A percentile compares a stretch with the other conserved stretches of the same genome.
These are phyloP conservation scores for Benincasa hispida DNA, from an alignment of 306 rosid genomes.

Conservation along the genomic window DNA sequence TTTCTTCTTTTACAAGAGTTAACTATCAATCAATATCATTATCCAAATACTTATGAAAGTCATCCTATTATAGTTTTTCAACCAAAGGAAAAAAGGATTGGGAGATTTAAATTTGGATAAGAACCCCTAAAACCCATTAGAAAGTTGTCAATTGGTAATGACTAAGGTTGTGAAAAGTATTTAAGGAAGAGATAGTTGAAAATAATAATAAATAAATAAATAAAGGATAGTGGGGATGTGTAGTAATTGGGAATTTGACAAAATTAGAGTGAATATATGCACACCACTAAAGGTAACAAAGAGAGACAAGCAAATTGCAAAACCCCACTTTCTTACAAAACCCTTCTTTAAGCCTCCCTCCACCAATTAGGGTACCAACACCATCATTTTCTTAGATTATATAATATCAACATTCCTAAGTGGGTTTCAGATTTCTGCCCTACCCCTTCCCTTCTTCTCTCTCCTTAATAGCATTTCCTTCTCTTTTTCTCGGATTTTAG, in stretches of 20 bases:
- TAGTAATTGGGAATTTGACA: not conserved
- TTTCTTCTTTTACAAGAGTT: not conserved
- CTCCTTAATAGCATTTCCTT: not conserved
- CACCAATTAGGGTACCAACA: slow-evolving; percentile 32
- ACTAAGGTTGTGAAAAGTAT: not conserved
- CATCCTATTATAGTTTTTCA: not conserved
- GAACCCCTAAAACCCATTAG: not conserved
- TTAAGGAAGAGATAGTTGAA: not conserved
- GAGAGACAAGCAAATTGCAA: not conserved
- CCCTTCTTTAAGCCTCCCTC: slow-evolving; percentile 25
- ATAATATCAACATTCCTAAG: slow-evolving; percentile 4
- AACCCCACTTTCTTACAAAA: slow-evolving; percentile 24
- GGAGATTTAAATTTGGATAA: not conserved
- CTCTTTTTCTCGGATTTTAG: too few species aligned
- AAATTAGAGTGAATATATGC: not conserved
- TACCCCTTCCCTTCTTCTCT: not conserved
- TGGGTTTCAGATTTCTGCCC: slow-evolving; percentile 17
- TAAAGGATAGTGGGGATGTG: not conserved
- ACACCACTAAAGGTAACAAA: slow-evolving; percentile 2
- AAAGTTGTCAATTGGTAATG: not conserved
- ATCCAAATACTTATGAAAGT: not conserved
- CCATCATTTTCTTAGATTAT: slow-evolving; percentile 20
- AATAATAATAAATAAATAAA: too few species aligned
- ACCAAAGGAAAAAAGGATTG: not conserved
- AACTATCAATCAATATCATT: not conserved